Base-by-base conservation (phyloP, 1,139 yeast genomes). In the Taphrina wiesneri region DNA sequence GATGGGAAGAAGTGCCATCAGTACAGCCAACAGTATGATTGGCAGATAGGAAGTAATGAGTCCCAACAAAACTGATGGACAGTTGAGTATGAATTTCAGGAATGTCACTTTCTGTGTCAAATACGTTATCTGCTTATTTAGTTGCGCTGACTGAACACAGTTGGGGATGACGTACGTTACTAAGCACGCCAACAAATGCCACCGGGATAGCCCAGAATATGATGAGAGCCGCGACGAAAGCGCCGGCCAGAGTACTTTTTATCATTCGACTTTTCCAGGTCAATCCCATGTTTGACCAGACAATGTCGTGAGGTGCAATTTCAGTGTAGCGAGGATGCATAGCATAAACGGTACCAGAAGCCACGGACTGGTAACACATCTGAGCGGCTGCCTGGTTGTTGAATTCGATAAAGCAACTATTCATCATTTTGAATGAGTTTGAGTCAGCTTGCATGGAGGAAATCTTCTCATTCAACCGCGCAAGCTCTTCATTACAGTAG, bases 131-230 rank as follows among this genome's bases (percentile, higher is more conserved):
- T 92, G 11, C 26, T 17, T 2, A 15, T 2, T 45, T 21, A 21
- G 43, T n/a, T n/a, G 19, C 13, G 3, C 2, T 39, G 7, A 7
- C 17, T 19, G 36, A 13, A 17, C 17, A 2, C 7, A 13, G 34
- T 4, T 13, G n/a, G 17, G 13, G 23, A 15, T 9, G 23, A 21
- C 36, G 15, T 13, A 52, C 56, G 32, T 56, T 92, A 25, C 98
- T 91, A 71, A 93, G 83, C 73, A 87, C 81, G 86, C 98, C 98
- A 66, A 93, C 97, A 75, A 90, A 90, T 1, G 97, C 96, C 63
- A 92, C 97, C 19, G 98, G 98, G 72, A 91, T 82, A 68, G 96
- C 84, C 98, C 98, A 93, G 75, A 91, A 87, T 66, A 92, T 82
- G 69, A 90, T 84, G 74, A 87, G 76, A 3, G 75, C 77, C 49